These are phyloP conservation scores for Barbatosphaeria neglecta DNA, from an alignment of 495 filamentous ascomycete species.

Conservation along the genomic window DNA sequence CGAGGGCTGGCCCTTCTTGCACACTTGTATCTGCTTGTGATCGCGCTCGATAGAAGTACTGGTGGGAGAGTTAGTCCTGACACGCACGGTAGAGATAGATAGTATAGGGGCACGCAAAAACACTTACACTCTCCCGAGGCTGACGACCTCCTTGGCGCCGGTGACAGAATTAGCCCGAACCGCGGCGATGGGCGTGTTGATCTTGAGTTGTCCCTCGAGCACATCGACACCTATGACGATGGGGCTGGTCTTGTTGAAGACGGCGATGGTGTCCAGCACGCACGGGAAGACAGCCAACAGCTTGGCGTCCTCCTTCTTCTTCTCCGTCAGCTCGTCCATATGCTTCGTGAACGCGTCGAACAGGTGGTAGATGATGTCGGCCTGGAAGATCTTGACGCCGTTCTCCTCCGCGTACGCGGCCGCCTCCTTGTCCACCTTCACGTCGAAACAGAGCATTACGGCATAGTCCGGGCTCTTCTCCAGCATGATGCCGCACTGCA, in stretches of 20 bases:
- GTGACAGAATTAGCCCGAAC: constrained; percentile 72
- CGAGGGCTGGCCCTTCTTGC: constrained; percentile 92
- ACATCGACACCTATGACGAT: constrained; percentile 97
- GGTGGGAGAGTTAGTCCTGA: constrained; percentile 5
- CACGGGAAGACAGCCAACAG: constrained; percentile 94
- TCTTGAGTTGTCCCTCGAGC: constrained; percentile 68
- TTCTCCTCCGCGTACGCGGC: constrained; percentile 82
- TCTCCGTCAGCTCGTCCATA: constrained; percentile 71
- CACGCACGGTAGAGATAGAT: constrained; percentile 6
- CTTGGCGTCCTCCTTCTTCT: constrained; percentile 93
- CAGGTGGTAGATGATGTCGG: constrained; percentile 97
- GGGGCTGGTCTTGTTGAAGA: constrained; percentile 97
- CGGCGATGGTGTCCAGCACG: constrained; percentile 73
- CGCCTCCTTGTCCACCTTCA: constrained; percentile 97
- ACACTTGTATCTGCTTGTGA: constrained; percentile 82
- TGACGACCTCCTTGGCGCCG: constrained; percentile 68
- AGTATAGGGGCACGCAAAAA: neutral
- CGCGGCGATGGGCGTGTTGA: constrained; percentile 80
- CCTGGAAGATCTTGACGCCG: constrained; percentile 96
- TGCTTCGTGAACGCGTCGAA: constrained; percentile 95
- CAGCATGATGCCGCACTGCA: constrained; percentile 91
- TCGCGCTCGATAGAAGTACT: constrained; percentile 93
- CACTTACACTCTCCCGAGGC: constrained; percentile 89
- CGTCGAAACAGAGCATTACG: constrained; percentile 99
- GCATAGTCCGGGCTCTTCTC: constrained; percentile 93